Evolutionary conservation across 768 basidiomycete genomes (phyloP).

Genomic region (Termitomyces sp.): DNA sequence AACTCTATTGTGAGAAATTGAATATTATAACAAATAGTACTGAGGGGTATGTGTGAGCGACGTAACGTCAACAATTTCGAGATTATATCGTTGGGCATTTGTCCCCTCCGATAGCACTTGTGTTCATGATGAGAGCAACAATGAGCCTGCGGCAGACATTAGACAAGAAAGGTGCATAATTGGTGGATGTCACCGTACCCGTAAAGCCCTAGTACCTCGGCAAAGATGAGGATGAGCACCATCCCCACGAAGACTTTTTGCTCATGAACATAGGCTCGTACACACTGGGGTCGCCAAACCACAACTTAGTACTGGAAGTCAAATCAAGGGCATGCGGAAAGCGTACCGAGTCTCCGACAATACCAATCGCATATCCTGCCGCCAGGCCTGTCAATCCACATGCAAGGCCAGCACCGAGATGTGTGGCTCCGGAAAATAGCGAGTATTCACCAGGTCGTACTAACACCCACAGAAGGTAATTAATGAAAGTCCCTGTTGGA

Average conservation of each 20-base stretch:
- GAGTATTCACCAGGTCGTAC: conserved; percentile 71
- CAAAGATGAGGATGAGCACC: conserved; percentile 94
- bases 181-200: conserved; percentile 21
- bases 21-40: conserved; percentile 10
- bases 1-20: not conserved
- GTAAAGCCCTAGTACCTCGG: conserved; percentile 87
- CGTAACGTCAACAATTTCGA: not conserved
- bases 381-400: conserved; percentile 91
- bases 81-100: conserved; percentile 18
- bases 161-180: not conserved
- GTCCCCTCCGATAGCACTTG: conserved; percentile 40
- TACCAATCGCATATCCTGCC: conserved; percentile 93
- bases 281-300: conserved; percentile 12
- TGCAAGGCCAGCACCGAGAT: conserved; percentile 88
- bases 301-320: not conserved
- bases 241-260: conserved; percentile 90
- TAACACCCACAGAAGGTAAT: conserved; percentile 22
- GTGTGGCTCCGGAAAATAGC: conserved; percentile 83
- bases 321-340: not conserved
- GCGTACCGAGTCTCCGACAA: conserved; percentile 88
- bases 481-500: conserved; percentile 6
- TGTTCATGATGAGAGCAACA: conserved; percentile 91
- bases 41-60: not conserved
- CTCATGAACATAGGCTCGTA: conserved; percentile 69
- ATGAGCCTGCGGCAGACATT: conserved; percentile 46